phyloP scores from a whole-genome alignment of 495 filamentous ascomycete species.

The Lentithecium fluviatile region DNA sequence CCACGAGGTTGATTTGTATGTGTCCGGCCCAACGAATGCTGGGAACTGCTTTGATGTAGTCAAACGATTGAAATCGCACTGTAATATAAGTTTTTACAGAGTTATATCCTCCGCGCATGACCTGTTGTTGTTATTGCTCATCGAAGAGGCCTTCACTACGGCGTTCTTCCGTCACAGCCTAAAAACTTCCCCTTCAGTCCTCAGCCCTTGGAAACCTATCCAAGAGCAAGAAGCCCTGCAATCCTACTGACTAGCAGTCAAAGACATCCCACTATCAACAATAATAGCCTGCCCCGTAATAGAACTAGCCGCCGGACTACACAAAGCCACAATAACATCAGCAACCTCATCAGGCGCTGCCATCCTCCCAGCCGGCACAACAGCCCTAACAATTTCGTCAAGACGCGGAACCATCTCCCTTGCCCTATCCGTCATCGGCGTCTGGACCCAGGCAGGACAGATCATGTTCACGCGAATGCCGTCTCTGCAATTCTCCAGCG shows the following conservation, averaged over 20 bases:
- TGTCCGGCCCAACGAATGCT: neutral
- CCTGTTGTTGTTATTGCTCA: too few relatives aligned
- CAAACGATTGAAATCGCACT: too few relatives aligned
- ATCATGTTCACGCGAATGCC: conserved; percentile 19
- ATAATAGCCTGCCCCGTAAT: neutral
- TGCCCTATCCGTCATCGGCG: conserved; percentile 11
- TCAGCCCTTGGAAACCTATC: neutral
- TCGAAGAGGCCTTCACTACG: too few relatives aligned
- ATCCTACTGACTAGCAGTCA: neutral
- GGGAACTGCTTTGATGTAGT: neutral
- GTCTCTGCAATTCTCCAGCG: neutral
- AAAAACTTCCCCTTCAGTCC: too few relatives aligned
- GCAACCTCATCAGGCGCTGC: neutral
- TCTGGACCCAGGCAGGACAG: conserved; percentile 21
- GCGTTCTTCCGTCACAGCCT: too few relatives aligned
- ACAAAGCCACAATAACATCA: neutral
- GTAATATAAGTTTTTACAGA: too few relatives aligned
- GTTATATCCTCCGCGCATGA: too few relatives aligned
- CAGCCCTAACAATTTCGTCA: conserved; percentile 2
- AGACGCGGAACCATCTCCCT: neutral
- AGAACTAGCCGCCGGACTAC: neutral
- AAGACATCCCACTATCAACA: neutral
- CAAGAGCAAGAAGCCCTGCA: neutral
- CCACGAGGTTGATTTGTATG: neutral
- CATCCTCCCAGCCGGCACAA: conserved; percentile 42